Percentiles rank a stretch among this genome's conserved stretches.
These are phyloP conservation scores for Yamadazyma paraphyllophila DNA, from an alignment of 805 yeast genomes.

Conservation along the genomic window DNA sequence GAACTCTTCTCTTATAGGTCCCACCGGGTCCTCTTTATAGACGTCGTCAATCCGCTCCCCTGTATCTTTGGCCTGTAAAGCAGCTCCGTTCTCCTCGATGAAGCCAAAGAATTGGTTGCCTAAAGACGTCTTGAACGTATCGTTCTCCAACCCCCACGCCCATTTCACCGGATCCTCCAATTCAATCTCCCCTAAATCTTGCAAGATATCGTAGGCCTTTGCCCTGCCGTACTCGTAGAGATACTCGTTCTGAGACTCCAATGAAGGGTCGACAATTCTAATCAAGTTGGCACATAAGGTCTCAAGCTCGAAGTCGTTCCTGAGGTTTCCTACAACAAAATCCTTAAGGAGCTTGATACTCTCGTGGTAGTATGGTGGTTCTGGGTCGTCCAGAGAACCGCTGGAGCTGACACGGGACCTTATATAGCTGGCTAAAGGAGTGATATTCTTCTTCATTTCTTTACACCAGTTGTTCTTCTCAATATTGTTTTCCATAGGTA, in stretches of 20 bases:
- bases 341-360: conserved; percentile 49
- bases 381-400: conserved; percentile 3
- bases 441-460: conserved; percentile 8
- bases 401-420: conserved; percentile 7
- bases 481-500: conserved; percentile 23
- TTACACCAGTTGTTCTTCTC: conserved; percentile 16
- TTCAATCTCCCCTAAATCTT: conserved; percentile 23
- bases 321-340: conserved; percentile 54
- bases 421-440: conserved; percentile 19
- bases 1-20: conserved; percentile 37
- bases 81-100: conserved; percentile 2
- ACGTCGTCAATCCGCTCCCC: conserved; percentile 19
- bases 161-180: conserved; percentile 51
- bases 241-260: conserved; percentile 6
- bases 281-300: conserved; percentile 43
- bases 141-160: conserved; percentile 28
- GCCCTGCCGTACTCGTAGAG: conserved; percentile 49
- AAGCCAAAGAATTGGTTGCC: conserved; percentile 4
- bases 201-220: conserved; percentile 49
- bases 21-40: conserved; percentile 28
- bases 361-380: conserved; percentile 22
- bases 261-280: conserved; percentile 23
- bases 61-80: neutral
- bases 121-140: conserved; percentile 2
- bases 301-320: conserved; percentile 44